These are phyloP conservation scores for Chytridium lagenaria DNA, from an alignment of 371 early-diverging fungal species.

Conservation along the genomic window DNA sequence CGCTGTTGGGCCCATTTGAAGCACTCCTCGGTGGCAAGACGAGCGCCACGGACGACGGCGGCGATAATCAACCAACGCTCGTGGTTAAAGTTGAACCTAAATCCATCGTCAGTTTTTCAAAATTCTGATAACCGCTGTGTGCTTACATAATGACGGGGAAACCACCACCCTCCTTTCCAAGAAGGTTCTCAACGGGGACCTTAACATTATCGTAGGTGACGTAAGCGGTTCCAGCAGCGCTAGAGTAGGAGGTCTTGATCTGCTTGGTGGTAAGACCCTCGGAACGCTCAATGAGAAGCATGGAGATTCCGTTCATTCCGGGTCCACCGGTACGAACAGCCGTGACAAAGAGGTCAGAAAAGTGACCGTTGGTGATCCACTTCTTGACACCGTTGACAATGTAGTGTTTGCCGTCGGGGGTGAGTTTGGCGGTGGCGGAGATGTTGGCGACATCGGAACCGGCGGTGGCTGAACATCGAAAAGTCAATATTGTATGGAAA, in stretches of 20 bases:
- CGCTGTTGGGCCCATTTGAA: constrained; percentile 50
- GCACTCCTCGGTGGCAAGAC: constrained; percentile 43
- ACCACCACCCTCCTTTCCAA: constrained; percentile 48
- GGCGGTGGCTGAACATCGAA: constrained; percentile 41
- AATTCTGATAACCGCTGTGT: not conserved
- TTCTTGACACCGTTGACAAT: constrained; percentile 62
- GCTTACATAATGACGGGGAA: constrained; percentile 48
- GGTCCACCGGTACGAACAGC: constrained; percentile 2
- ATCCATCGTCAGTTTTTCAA: not conserved
- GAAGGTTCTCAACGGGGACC: constrained; percentile 58
- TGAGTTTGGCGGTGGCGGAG: constrained; percentile 34
- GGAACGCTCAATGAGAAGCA: constrained; percentile 53
- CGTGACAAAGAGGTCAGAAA: constrained; percentile 54
- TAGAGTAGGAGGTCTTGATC: constrained; percentile 69
- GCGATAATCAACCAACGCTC: constrained; percentile 22
- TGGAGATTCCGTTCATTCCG: constrained; percentile 51
- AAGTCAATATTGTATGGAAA: not conserved
- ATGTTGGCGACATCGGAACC: constrained; percentile 50
- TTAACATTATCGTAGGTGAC: constrained; percentile 59
- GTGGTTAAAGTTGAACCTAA: constrained; percentile 53
- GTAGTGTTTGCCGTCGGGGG: constrained; percentile 52
- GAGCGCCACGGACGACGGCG: constrained; percentile 32
- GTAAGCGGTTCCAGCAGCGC: constrained; percentile 61
- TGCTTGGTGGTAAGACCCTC: constrained; percentile 52
- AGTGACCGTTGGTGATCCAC: constrained; percentile 49